A percentile compares a stretch with the other conserved stretches of the same genome.
Conservation (phyloP, 208 protist genomes). For the Phytomonas francai region DNA sequence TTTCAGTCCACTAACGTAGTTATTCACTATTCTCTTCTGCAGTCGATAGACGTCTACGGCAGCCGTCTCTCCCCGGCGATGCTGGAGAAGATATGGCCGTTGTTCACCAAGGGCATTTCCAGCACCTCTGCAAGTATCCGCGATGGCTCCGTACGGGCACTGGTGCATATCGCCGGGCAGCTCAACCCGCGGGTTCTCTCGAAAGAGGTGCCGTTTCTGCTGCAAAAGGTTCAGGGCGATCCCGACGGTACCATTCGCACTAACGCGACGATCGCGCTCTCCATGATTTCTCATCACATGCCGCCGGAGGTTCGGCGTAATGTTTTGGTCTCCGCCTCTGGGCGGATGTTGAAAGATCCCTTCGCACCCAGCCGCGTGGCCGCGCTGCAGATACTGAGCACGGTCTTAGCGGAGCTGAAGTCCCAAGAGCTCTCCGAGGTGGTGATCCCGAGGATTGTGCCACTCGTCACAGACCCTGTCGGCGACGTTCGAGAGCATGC, state of each 20-base stretch:
- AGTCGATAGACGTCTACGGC: conserved; percentile 37
- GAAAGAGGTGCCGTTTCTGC: conserved; percentile 42
- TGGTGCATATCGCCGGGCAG: conserved; percentile 60
- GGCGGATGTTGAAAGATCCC: conserved; percentile 74
- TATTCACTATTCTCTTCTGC: conserved; percentile 58
- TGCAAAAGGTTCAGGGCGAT: conserved; percentile 67
- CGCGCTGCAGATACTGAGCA: conserved; percentile 42
- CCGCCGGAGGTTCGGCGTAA: conserved; percentile 28
- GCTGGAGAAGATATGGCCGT: conserved; percentile 62
- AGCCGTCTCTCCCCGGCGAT: conserved; percentile 23
- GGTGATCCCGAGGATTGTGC: conserved; percentile 46
- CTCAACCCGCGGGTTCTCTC: conserved; percentile 36
- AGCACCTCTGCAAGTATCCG: conserved; percentile 47
- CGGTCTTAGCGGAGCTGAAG: conserved; percentile 21
- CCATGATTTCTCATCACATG: conserved; percentile 48
- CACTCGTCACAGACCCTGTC: conserved; percentile 53
- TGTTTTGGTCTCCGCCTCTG: conserved; percentile 54
- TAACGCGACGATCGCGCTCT: conserved; percentile 83
- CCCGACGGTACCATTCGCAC: conserved; percentile 67
- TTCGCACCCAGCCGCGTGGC: conserved; percentile 65
- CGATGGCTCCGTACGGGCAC: conserved; percentile 59
- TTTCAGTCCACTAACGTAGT: conserved; percentile 52
- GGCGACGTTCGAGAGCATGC: conserved; percentile 38
- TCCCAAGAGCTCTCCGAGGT: conserved; percentile 37
- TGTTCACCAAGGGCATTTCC: conserved; percentile 59